Evolutionary conservation across 345 rosid species (phyloP), one percentile per base, ranked within the genome.

Genomic region (Moricandia moricandioides): DNA sequence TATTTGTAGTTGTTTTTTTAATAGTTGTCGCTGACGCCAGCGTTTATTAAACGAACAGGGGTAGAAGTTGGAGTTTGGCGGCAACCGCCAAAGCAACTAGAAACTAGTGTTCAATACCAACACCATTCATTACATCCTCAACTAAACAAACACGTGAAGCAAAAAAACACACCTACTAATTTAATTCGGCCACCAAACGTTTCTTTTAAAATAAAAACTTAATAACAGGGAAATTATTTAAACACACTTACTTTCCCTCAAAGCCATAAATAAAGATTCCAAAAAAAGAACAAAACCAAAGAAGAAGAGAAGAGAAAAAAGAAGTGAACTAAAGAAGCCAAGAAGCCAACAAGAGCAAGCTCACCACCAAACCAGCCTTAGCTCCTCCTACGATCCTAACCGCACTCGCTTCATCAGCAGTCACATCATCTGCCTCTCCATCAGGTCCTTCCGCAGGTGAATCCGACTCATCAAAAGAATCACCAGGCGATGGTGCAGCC

Each of bases 381-480:
- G 78, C 81, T 52, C 82, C 83, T 75, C 68, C 83, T 2, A 17
- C 29, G 7, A 82, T 39, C 78, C 81, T 79, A 76, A 70, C 77
- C 40, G 87, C 88, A 52, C 83, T 82, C 39, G 67, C 86, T 11
- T 83, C 83, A 78, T 91, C 97, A 4, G 84, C 91, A 0, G 83
- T 79, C 2, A 75, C 76, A 68, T 91, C 96, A 2, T 85, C 91
- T 0, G 85, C 39, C 34, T 73, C 85, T 11, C 68, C 89, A 1
- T 72, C 89, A 0, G 97, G 93, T 16, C 91, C 79, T 67, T 86
- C 89, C 0, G 91, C 93, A 0, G 97, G 96, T 0, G 97, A 82
- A 43, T 89, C 88, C 5, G 92, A 82, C 0, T 84, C 88, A 74
- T 18, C 79, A 69, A 17, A 74, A 1, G 85, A 30, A 1, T 43